Evolutionary conservation across 148 eudicot species (phyloP).

Genomic region (Vaccinium darrowii): DNA sequence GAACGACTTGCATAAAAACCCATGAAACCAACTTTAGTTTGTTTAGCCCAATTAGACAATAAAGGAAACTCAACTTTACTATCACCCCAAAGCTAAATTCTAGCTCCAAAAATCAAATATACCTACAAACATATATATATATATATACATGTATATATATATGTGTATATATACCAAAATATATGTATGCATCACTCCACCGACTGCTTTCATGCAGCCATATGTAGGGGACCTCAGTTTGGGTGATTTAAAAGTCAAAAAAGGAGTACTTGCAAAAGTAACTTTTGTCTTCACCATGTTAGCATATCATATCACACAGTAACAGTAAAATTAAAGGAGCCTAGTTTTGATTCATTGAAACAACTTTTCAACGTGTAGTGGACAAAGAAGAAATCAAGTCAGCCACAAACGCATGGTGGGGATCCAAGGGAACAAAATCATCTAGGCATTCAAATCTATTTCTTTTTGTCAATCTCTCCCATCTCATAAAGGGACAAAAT

Average conservation of each 20-base stretch:
- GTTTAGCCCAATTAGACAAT: too few species aligned
- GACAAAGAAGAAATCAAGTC: background rate
- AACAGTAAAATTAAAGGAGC: background rate
- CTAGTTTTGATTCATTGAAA: background rate
- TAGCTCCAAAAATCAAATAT: too few species aligned
- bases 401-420: conserved; percentile 13
- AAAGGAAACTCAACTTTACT: too few species aligned
- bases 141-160: too few species aligned
- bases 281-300: conserved; percentile 3
- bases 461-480: background rate
- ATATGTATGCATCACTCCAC: too few species aligned
- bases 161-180: too few species aligned
- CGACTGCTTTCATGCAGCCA: too few species aligned
- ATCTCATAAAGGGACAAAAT: background rate
- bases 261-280: background rate
- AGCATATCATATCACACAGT: background rate
- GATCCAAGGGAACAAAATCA: conserved; percentile 40
- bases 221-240: too few species aligned
- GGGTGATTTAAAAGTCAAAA: background rate
- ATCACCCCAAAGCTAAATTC: too few species aligned
- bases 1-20: too few species aligned
- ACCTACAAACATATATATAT: too few species aligned
- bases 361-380: background rate
- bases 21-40: too few species aligned
- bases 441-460: conserved; percentile 4